Evolutionary conservation across 2,329 filamentous ascomycete genomes (phyloP).

Genomic region (Aurifilum marmelostoma): DNA sequence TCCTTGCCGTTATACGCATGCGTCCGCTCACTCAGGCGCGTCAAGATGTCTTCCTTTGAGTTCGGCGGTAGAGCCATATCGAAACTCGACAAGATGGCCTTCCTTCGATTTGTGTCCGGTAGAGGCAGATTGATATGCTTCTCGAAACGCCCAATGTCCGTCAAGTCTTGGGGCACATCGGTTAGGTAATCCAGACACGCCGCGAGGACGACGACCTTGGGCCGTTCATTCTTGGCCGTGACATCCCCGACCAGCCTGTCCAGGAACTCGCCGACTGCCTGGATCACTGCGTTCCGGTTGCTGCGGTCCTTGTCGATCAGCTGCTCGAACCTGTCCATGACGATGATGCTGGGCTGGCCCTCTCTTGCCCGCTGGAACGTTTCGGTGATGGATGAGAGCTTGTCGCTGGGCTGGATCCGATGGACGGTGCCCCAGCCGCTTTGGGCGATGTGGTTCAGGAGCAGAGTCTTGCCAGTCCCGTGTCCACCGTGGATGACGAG

Average conservation of each 20-base stretch:
- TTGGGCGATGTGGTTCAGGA: constrained; percentile 69
- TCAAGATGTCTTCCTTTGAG: constrained; percentile 56
- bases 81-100: constrained; percentile 72
- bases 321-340: constrained; percentile 78
- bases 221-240: constrained; percentile 42
- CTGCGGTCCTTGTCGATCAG: constrained; percentile 65
- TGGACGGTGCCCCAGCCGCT: constrained; percentile 73
- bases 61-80: constrained; percentile 50
- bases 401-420: constrained; percentile 59
- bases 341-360: constrained; percentile 73
- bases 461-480: constrained; percentile 81
- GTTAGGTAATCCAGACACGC: constrained; percentile 72
- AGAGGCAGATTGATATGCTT: constrained; percentile 74
- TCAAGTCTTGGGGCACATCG: constrained; percentile 71
- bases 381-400: constrained; percentile 63
- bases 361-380: constrained; percentile 70
- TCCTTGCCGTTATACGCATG: constrained; percentile 88
- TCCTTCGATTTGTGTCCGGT: constrained; percentile 71
- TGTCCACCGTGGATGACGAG: constrained; percentile 79
- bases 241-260: constrained; percentile 49
- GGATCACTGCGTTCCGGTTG: constrained; percentile 54
- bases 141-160: constrained; percentile 66
- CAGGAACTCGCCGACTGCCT: constrained; percentile 57
- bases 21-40: constrained; percentile 70
- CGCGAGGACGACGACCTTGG: constrained; percentile 72